phyloP scores from a whole-genome alignment of 1,284 basidiomycete genomes.

The Microbotryum silenes-acaulis region DNA sequence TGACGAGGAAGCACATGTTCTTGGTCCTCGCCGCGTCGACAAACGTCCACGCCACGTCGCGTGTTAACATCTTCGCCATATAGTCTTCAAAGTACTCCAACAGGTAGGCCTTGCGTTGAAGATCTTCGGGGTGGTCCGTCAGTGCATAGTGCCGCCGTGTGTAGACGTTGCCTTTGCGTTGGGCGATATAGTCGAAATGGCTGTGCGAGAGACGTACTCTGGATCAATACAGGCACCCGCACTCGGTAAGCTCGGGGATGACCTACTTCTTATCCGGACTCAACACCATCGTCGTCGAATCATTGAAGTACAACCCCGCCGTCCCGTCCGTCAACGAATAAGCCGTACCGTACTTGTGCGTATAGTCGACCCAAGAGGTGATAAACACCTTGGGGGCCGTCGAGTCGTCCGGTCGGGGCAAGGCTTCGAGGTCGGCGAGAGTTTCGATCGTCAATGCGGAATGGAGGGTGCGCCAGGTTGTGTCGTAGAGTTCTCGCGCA shows the following conservation, averaged over 20 bases:
- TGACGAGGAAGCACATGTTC: constrained; percentile 91
- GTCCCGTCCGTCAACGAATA: constrained; percentile 92
- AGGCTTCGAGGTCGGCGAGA: constrained; percentile 2
- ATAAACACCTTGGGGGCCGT: constrained; percentile 67
- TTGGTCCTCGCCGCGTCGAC: constrained; percentile 58
- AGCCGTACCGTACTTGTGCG: constrained; percentile 97
- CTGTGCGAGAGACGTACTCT: constrained; percentile 43
- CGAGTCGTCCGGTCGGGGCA: not conserved
- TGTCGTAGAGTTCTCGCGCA: constrained; percentile 30
- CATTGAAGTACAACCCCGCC: constrained; percentile 92
- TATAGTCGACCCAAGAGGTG: constrained; percentile 95
- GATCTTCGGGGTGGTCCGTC: constrained; percentile 45
- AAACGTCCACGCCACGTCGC: constrained; percentile 71
- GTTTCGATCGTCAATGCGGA: constrained; percentile 14
- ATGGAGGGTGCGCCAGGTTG: constrained; percentile 26
- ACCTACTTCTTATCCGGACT: constrained; percentile 72
- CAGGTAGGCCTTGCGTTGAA: constrained; percentile 80
- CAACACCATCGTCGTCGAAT: constrained; percentile 77
- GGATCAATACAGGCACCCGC: not conserved
- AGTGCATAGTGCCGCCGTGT: constrained; percentile 39
- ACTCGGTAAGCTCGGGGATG: not conserved
- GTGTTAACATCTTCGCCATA: constrained; percentile 77
- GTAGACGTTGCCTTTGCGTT: constrained; percentile 33
- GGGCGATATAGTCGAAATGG: constrained; percentile 69
- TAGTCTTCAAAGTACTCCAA: constrained; percentile 87